These are phyloP conservation scores for Talaromyces proteolyticus DNA, from an alignment of 495 filamentous ascomycete genomes.

Conservation along the genomic window DNA sequence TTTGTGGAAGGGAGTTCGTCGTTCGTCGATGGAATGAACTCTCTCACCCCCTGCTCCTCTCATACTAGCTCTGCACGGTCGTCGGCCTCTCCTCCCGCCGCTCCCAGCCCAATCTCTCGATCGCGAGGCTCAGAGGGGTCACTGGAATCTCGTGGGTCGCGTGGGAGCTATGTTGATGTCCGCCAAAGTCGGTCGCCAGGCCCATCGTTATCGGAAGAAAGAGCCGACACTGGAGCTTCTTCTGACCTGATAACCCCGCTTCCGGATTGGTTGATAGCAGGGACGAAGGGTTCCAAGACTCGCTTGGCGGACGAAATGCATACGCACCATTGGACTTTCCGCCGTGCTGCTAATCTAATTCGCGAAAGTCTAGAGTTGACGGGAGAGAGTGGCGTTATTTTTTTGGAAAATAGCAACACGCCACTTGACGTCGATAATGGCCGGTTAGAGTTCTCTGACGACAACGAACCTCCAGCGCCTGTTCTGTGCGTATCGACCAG, in stretches of 20 bases:
- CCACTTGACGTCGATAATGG: slow-evolving; percentile 25
- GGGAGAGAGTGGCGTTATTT: slow-evolving; percentile 46
- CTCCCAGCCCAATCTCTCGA: slow-evolving; percentile 1
- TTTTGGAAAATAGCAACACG: slow-evolving; percentile 38
- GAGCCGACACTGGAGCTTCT: slow-evolving; percentile 15
- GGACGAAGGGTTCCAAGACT: slow-evolving; percentile 22
- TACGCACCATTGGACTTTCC: slow-evolving; percentile 41
- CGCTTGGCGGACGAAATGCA: slow-evolving; percentile 29
- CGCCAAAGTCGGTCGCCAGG: slow-evolving; percentile 14
- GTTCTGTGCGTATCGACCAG: slow-evolving; percentile 32
- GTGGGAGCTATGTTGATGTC: slow-evolving; percentile 18
- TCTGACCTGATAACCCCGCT: slow-evolving; percentile 24
- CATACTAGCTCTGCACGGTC: slow-evolving; percentile 5
- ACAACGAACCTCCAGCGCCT: slow-evolving; percentile 23
- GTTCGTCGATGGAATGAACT: slow-evolving; percentile 28
- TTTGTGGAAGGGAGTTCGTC: slow-evolving; percentile 55
- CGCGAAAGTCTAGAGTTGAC: slow-evolving; percentile 49
- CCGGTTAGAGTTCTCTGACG: slow-evolving; percentile 21
- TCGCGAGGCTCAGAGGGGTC: not conserved
- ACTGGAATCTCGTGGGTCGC: slow-evolving; percentile 18
- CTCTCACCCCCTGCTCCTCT: slow-evolving; percentile 13
- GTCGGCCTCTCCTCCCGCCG: slow-evolving; percentile 19
- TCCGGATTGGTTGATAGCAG: slow-evolving; percentile 32
- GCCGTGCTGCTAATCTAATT: slow-evolving; percentile 51
- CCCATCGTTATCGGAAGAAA: slow-evolving; percentile 20